These are phyloP conservation scores for Vitis hybrid DNA, from an alignment of 177 flowering plant species.

Conservation along the genomic window DNA sequence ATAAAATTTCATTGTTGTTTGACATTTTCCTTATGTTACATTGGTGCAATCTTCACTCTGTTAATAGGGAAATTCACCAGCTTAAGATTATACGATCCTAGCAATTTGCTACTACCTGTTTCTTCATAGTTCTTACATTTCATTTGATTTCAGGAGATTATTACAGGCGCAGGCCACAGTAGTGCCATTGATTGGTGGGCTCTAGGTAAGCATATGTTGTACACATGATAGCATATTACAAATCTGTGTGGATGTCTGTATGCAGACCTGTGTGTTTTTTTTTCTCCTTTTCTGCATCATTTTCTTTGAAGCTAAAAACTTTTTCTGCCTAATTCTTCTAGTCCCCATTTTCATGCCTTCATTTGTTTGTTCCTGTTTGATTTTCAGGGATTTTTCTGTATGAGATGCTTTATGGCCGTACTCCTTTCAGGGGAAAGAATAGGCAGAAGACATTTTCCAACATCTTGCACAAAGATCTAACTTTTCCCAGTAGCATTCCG, in stretches of 20 bases:
- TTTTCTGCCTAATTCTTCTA: neutral
- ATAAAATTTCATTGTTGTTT: too few relatives aligned
- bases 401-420: conserved; percentile 97
- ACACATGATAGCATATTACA: neutral
- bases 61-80: too few relatives aligned
- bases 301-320: neutral
- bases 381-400: conserved; percentile 80
- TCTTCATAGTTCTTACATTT: conserved; percentile 10
- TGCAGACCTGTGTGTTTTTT: neutral
- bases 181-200: conserved; percentile 99
- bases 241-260: neutral
- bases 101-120: neutral
- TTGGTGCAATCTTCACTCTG: too few relatives aligned
- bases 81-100: neutral
- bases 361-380: conserved; percentile 7
- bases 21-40: too few relatives aligned
- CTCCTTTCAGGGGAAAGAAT: conserved; percentile 94
- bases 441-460: conserved; percentile 94
- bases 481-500: conserved; percentile 90
- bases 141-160: conserved; percentile 78
- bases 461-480: conserved; percentile 89
- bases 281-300: neutral
- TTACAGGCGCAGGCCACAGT: conserved; percentile 87
- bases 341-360: neutral
- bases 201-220: conserved; percentile 61